Evolutionary conservation across 306 rosid genomes (phyloP).

Genomic region (Ceratonia siliqua): DNA sequence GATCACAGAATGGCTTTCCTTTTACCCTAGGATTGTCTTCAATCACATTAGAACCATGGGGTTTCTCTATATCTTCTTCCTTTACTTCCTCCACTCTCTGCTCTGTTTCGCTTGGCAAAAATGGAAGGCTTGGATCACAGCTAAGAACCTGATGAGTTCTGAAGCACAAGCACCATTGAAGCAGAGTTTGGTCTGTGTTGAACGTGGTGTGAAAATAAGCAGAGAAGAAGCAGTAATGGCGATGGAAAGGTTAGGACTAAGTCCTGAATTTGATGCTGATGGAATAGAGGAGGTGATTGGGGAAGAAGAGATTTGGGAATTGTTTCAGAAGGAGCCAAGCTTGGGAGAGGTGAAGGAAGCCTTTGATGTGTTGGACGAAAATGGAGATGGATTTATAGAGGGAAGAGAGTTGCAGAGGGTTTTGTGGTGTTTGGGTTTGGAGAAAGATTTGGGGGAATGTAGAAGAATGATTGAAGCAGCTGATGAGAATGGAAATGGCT

Average conservation of each 20-base stretch:
- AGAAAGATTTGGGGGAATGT: slow-evolving; percentile 35
- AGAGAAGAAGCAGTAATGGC: slow-evolving; percentile 40
- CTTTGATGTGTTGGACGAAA: slow-evolving; percentile 56
- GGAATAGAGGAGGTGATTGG: slow-evolving; percentile 13
- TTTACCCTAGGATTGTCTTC: slow-evolving; percentile 1
- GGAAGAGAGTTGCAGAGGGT: slow-evolving; percentile 46
- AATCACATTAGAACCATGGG: neutral
- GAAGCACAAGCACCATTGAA: slow-evolving; percentile 9
- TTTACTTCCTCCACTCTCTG: slow-evolving; percentile 12
- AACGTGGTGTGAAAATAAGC: slow-evolving; percentile 30
- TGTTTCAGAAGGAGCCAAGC: slow-evolving; percentile 47
- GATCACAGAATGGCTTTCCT: neutral
- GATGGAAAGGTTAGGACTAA: slow-evolving; percentile 44
- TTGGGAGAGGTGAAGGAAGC: slow-evolving; percentile 52
- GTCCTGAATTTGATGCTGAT: slow-evolving; percentile 1
- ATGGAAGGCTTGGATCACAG: slow-evolving; percentile 18
- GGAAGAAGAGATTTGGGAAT: slow-evolving; percentile 28
- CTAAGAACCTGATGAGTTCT: neutral
- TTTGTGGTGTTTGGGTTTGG: slow-evolving; percentile 40
- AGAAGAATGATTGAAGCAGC: slow-evolving; percentile 42
- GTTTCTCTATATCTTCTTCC: slow-evolving; percentile 13
- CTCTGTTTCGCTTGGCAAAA: neutral
- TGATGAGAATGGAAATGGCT: slow-evolving; percentile 50
- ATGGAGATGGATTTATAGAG: slow-evolving; percentile 53
- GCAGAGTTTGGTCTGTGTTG: neutral